phyloP scores from a whole-genome alignment of 106 monocot species.

The Acanthochlamys bracteata region DNA sequence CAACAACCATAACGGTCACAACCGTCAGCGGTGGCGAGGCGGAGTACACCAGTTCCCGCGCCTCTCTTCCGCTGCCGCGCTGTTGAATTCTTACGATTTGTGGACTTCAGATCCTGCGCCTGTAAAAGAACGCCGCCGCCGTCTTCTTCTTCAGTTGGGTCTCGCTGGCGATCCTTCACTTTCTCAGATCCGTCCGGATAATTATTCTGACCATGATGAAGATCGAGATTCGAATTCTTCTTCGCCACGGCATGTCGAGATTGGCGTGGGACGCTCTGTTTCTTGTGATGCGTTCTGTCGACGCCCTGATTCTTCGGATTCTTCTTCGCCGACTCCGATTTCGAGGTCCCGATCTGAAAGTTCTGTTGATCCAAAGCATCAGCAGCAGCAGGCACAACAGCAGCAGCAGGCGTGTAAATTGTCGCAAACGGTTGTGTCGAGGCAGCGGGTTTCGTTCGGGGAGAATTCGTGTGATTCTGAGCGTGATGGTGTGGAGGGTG shows the following conservation, averaged over 20 bases:
- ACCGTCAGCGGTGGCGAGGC: constrained; percentile 9
- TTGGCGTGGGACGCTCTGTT: constrained; percentile 30
- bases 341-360: constrained; percentile 47
- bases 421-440: too few relatives aligned
- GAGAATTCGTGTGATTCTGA: constrained; percentile 4
- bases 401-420: too few relatives aligned
- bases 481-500: constrained; percentile 2
- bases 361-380: constrained; percentile 26
- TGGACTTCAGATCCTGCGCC: constrained; percentile 69
- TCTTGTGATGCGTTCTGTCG: constrained; percentile 17
- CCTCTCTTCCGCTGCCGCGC: constrained; percentile 12
- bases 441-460: constrained; percentile 1
- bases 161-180: constrained; percentile 46
- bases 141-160: constrained; percentile 63
- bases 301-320: background rate
- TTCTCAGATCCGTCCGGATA: constrained; percentile 5
- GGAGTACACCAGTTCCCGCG: constrained; percentile 1
- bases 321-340: constrained; percentile 1
- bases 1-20: constrained; percentile 14
- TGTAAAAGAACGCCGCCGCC: constrained; percentile 73
- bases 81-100: constrained; percentile 38
- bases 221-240: too few relatives aligned
- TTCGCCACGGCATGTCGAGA: background rate
- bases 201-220: background rate
- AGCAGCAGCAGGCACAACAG: background rate